Evolutionary conservation across 1,139 yeast species (phyloP).

Genomic region (Fermentozyma sake): DNA sequence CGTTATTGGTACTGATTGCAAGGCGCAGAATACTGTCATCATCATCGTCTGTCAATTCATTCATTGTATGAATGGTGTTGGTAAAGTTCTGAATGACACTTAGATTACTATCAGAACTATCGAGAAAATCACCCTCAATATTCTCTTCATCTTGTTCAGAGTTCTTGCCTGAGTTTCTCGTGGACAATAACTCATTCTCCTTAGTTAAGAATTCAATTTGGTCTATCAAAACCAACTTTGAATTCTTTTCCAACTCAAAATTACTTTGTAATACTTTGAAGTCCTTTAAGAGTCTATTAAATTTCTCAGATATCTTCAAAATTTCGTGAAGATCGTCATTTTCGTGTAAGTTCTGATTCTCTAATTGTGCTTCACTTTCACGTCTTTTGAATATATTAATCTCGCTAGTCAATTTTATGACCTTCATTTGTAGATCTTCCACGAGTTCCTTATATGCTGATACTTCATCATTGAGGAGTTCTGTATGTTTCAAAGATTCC

Average conservation of each 20-base stretch:
- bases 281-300: constrained; percentile 30
- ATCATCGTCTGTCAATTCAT: constrained; percentile 20
- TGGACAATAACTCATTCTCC: constrained; percentile 29
- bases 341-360: constrained; percentile 5
- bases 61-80: constrained; percentile 19
- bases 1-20: constrained; percentile 4
- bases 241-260: constrained; percentile 45
- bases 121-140: constrained; percentile 7
- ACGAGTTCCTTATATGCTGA: constrained; percentile 29
- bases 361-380: constrained; percentile 5
- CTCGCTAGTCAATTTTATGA: constrained; percentile 22
- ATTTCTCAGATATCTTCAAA: constrained; percentile 18
- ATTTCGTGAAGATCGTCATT: constrained; percentile 10
- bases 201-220: constrained; percentile 48
- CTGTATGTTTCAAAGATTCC: constrained; percentile 23
- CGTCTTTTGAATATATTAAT: constrained; percentile 9
- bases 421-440: constrained; percentile 26
- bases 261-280: constrained; percentile 38
- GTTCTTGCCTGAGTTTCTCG: constrained; percentile 8
- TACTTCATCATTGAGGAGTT: constrained; percentile 25
- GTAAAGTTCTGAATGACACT: constrained; percentile 15
- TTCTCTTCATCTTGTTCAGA: constrained; percentile 9
- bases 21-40: too few relatives aligned
- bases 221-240: constrained; percentile 49
- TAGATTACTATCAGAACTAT: constrained; percentile 9